These are phyloP conservation scores for Mycena filopes DNA, from an alignment of 768 basidiomycete genomes.

Conservation along the genomic window DNA sequence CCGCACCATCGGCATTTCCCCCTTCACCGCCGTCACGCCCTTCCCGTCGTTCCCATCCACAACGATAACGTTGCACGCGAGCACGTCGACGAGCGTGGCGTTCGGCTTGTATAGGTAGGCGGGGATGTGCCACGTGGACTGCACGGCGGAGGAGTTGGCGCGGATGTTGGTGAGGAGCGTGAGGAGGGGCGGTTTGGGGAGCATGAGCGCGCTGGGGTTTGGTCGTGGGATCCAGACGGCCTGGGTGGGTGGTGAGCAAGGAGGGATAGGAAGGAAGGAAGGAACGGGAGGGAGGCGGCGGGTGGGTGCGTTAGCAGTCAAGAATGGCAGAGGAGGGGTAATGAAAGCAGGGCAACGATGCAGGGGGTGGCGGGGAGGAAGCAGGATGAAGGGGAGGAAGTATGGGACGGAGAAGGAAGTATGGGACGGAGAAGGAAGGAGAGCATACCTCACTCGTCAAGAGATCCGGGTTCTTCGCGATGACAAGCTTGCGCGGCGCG, in stretches of 20 bases:
- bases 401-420: too few species aligned
- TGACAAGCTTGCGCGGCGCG: constrained; percentile 61
- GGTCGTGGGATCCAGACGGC: constrained; percentile 56
- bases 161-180: constrained; percentile 67
- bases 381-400: not conserved
- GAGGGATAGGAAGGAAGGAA: too few species aligned
- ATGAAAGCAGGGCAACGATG: not conserved
- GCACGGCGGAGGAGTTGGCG: constrained; percentile 42
- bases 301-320: not conserved
- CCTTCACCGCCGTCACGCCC: constrained; percentile 50
- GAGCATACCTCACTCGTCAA: constrained; percentile 56
- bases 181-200: constrained; percentile 68
- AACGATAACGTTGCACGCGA: constrained; percentile 57
- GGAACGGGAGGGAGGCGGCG: too few species aligned
- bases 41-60: constrained; percentile 38
- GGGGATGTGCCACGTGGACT: constrained; percentile 54
- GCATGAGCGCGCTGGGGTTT: constrained; percentile 51
- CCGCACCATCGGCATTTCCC: constrained; percentile 58
- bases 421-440: too few species aligned
- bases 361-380: not conserved
- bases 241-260: too few species aligned
- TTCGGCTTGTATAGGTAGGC: constrained; percentile 50
- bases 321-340: not conserved
- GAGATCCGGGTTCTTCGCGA: constrained; percentile 53
- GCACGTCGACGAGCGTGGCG: constrained; percentile 61